phyloP scores from a whole-genome alignment of 2,329 filamentous ascomycete species.

The Pseudogymnoascus sp. region DNA sequence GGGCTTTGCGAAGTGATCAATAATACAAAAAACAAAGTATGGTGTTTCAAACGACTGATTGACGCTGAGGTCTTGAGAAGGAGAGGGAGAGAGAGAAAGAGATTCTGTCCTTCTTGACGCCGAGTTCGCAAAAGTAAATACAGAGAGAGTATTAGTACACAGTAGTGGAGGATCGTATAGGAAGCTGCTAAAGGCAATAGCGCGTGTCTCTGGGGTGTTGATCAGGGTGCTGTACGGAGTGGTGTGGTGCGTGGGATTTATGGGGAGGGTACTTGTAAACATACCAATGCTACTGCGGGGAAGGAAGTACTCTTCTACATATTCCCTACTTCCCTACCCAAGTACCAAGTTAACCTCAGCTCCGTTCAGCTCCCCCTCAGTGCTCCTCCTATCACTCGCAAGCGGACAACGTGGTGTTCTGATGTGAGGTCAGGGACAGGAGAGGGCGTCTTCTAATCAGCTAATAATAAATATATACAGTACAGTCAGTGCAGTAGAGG shows the following conservation, averaged over 20 bases:
- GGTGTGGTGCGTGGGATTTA: neutral
- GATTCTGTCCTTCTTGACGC: neutral
- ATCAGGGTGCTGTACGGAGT: neutral
- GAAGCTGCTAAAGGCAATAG: conserved; percentile 1
- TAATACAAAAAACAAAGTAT: neutral
- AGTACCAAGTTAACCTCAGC: neutral
- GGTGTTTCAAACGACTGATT: neutral
- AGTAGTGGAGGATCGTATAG: neutral
- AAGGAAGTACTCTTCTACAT: neutral
- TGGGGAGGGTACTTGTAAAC: neutral
- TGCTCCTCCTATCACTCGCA: neutral
- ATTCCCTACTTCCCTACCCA: neutral
- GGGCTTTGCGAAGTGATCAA: neutral
- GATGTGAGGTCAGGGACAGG: neutral
- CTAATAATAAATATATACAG: neutral
- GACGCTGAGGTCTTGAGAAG: neutral
- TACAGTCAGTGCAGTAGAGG: neutral
- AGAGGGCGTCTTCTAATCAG: neutral
- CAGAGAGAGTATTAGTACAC: neutral
- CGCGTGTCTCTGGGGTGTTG: neutral
- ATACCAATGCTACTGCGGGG: neutral
- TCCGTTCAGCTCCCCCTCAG: neutral
- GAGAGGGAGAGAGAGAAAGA: neutral
- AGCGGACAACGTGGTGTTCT: neutral
- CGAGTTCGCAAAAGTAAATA: neutral